Evolutionary conservation across 257 asterid genomes (phyloP), one percentile per base, ranked within the genome.

Genomic region (Coffea canephora): DNA sequence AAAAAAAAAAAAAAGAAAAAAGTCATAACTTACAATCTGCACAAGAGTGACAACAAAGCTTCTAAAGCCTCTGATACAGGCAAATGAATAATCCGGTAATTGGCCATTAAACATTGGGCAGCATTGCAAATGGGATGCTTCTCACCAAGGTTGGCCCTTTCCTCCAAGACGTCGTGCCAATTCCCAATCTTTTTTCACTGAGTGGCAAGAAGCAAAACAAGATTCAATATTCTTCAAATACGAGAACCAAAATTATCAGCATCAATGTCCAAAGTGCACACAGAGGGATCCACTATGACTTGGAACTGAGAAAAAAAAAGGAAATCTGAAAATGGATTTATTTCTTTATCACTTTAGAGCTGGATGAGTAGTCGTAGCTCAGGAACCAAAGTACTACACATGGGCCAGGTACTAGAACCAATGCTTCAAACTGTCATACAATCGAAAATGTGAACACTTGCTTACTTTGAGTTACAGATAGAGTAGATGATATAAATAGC

Each of bases 131-230:
- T 15, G 15, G n/a, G 48, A 23, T 68, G 69, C 21, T 59, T 59
- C 71, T 89, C 92, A 91, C 98, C 97, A 91, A 31, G 97, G 95
- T 72, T 78, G 91, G 70, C 97, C 98, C 85, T 91, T 91, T 41
- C 99, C 98, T 76, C 97, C 98, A 78, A 95, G 88, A 57, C 98
- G 91, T 50, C 99, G 84, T 13, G 99, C 98, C 86, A 95, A 87
- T 86, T 93, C 97, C 65, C 88, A 90, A 87, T 95, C 99, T 86
- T 91, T 95, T 86, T 91, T 92, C 98, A 95, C 99, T 93, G 96
- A 72, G 73, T 59, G 84, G 39, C 69, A 77, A 79, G 50, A 70
- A 52, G 76, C 46, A 68, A 62, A 18, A 16, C 12, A n/a, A 18
- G 50, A 64, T 14, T 46, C 59, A 43, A 41, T 31, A 74, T 36